phyloP scores from a whole-genome alignment of 495 filamentous ascomycete species.

The Neurospora tetraspora region DNA sequence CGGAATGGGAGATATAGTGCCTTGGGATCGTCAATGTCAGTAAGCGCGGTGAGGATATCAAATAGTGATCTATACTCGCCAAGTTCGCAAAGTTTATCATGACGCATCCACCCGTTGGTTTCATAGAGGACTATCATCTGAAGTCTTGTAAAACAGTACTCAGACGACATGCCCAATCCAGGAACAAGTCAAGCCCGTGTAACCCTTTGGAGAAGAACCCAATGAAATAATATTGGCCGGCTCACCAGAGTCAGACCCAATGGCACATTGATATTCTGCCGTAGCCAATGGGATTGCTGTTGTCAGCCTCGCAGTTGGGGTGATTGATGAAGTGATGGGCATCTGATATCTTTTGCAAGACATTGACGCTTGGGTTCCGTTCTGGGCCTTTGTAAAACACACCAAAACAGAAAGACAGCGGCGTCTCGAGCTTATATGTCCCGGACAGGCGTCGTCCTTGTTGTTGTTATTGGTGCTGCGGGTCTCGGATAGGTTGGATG shows the following conservation, averaged over 20 bases:
- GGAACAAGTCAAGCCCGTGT: conserved; percentile 7
- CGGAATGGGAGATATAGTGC: too few species aligned
- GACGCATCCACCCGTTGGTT: background rate
- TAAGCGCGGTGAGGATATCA: background rate
- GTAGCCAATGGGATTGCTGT: background rate
- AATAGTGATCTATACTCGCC: background rate
- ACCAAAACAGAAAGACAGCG: background rate
- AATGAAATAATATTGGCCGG: background rate
- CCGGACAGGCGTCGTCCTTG: background rate
- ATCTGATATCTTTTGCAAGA: background rate
- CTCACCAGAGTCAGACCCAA: background rate
- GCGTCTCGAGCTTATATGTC: background rate
- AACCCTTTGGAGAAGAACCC: background rate
- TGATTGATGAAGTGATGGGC: background rate
- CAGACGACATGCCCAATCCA: conserved; percentile 5
- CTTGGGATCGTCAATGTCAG: background rate
- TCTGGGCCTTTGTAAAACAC: background rate
- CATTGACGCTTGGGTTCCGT: background rate
- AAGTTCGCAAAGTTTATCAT: background rate
- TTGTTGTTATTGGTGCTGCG: background rate
- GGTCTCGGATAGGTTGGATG: background rate
- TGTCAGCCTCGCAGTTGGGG: background rate
- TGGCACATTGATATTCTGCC: background rate
- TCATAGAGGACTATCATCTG: background rate
- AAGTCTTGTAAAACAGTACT: background rate